phyloP scores from a whole-genome alignment of 768 basidiomycete species.

The Lentinus brumalis region DNA sequence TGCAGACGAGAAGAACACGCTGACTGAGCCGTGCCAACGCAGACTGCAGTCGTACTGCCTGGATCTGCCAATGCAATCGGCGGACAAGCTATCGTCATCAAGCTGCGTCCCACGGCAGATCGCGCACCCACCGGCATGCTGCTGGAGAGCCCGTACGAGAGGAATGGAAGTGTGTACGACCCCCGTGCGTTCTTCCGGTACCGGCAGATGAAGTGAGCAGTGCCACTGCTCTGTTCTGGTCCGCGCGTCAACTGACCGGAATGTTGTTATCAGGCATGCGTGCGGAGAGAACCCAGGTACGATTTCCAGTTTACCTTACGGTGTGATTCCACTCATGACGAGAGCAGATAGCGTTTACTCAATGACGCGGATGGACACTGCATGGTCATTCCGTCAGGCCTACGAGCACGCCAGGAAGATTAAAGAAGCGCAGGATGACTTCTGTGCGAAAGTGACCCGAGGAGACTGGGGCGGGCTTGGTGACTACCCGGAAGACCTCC shows the following conservation, averaged over 20 bases:
- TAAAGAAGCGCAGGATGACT: conserved; percentile 68
- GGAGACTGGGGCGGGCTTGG: conserved; percentile 50
- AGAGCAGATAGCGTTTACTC: conserved; percentile 28
- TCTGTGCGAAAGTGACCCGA: conserved; percentile 51
- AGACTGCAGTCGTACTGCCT: conserved; percentile 71
- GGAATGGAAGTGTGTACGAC: conserved; percentile 53
- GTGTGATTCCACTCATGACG: neutral
- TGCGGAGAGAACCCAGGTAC: conserved; percentile 56
- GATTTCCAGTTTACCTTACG: neutral
- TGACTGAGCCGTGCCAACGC: too few relatives aligned
- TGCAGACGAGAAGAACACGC: neutral
- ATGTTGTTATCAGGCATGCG: conserved; percentile 8
- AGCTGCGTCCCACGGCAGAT: conserved; percentile 71
- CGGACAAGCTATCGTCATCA: conserved; percentile 78
- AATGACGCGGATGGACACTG: conserved; percentile 60
- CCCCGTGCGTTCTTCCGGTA: conserved; percentile 54
- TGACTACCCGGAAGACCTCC: conserved; percentile 68
- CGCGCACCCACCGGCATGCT: conserved; percentile 74
- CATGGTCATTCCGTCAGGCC: conserved; percentile 69
- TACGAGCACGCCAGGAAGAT: conserved; percentile 71
- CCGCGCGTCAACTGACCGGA: too few relatives aligned
- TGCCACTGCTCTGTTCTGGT: too few relatives aligned
- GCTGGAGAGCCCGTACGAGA: conserved; percentile 70
- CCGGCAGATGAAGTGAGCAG: conserved; percentile 74
- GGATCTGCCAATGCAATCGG: conserved; percentile 59